Base-by-base conservation (phyloP, 2,329 filamentous ascomycete species). In the Ascochyta clinopodiicola region DNA sequence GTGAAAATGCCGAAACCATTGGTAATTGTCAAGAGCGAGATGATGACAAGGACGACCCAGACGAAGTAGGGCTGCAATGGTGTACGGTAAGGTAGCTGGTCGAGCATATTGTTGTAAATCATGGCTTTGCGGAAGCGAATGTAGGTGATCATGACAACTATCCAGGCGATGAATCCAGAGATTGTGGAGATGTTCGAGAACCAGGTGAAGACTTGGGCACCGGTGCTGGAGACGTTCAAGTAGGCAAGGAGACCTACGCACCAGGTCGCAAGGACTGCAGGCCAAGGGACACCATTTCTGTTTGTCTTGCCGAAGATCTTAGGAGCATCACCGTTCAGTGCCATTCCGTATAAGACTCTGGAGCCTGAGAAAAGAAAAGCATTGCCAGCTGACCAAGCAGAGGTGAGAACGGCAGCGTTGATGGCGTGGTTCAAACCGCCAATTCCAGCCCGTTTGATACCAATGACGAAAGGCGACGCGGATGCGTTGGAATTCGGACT, bases 391-490 rank as follows among this genome's bases (percentile, higher is more conserved):
- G 88, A 91, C 81, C 85, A 89, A 0, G 87, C 88, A 0, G 87
- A 89, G 0, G 87, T 90, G 57, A 92, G 80, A 59, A 93, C 86
- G 10, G 92, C 81, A 27, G 88, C 89, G 69, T 94, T 94, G 73
- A 93, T 87, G 39, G 92, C 83, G 2, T 85, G 86, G 0, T 89
- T 87, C 6, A 92, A 81, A 6, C 82, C 87, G 6, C 77, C 79
- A 54, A 92, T 87, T 0, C 88, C 88, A 2, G 89, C 89, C 27
- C 85, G 81, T 1, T 82, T 79, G 17, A 88, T 87, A 17, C 89
- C 90, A 59, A 92, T 90, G 51, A 93, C 89, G 44, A 75, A 75
- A 3, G 72, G 71, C 6, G 71, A 74, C 8, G 70, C 69, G 2
- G 70, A 67, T 19, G 72, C 72, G 49, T 73, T 72, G n/a, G 69